Conservation (phyloP, 805 yeast genomes). For the Blastobotrys parvus region DNA sequence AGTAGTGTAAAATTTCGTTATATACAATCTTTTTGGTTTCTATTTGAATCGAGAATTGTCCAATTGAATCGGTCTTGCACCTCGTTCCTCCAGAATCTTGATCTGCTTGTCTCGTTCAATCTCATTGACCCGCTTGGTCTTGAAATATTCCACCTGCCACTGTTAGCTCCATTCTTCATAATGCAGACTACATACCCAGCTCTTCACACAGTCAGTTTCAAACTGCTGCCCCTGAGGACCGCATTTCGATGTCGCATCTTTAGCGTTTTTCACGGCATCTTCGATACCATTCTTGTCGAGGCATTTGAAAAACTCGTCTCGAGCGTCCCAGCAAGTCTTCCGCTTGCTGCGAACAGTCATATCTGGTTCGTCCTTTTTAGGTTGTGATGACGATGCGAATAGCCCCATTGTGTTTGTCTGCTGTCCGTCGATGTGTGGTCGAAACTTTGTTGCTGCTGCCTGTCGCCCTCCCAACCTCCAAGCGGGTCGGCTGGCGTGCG, state of each 20-base stretch:
- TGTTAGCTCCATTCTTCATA: conserved; percentile 5
- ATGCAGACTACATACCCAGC: conserved; percentile 48
- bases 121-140: conserved; percentile 79
- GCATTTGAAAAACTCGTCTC: conserved; percentile 73
- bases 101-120: conserved; percentile 58
- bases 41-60: conserved; percentile 12
- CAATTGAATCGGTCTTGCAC: conserved; percentile 33
- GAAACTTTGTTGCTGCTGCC: too few species aligned
- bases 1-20: not conserved
- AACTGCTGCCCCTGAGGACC: conserved; percentile 48
- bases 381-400: conserved; percentile 33
- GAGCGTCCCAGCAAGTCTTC: conserved; percentile 78
- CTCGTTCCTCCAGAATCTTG: conserved; percentile 61
- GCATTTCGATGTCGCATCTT: conserved; percentile 48
- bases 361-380: conserved; percentile 34
- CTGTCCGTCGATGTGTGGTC: too few species aligned
- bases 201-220: conserved; percentile 66
- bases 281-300: conserved; percentile 58
- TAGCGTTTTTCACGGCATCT: conserved; percentile 46
- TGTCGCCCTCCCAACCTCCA: too few species aligned
- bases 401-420: conserved; percentile 42
- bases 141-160: conserved; percentile 55
- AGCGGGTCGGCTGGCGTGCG: too few species aligned
- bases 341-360: conserved; percentile 57
- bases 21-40: conserved; percentile 2